A percentile compares a stretch with the other conserved stretches of the same genome.
Conservation (phyloP, 2,329 filamentous ascomycete species). For the Magnaporthales sp. region DNA sequence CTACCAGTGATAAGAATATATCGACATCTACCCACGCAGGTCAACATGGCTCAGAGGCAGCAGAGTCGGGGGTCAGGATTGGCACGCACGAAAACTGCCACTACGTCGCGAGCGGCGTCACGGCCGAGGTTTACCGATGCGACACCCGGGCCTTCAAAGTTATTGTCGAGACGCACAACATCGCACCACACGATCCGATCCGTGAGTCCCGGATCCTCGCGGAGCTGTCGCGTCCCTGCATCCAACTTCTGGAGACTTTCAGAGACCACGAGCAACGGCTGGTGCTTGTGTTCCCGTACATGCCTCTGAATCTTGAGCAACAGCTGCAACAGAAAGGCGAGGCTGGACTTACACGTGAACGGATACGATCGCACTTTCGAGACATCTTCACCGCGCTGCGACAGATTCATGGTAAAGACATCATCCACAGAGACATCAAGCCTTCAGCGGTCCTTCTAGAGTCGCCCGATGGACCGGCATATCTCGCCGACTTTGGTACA, state of each 20-base stretch:
- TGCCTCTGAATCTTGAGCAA: slow-evolving; percentile 63
- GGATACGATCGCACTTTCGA: slow-evolving; percentile 38
- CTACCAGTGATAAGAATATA: neutral
- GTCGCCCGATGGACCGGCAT: slow-evolving; percentile 60
- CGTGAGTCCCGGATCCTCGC: slow-evolving; percentile 71
- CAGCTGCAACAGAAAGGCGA: slow-evolving; percentile 42
- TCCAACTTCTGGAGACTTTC: slow-evolving; percentile 67
- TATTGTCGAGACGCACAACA: slow-evolving; percentile 63
- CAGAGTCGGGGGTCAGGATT: slow-evolving; percentile 33
- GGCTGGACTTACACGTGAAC: neutral
- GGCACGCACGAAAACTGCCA: slow-evolving; percentile 45
- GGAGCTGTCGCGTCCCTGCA: slow-evolving; percentile 43
- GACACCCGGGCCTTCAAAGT: slow-evolving; percentile 65
- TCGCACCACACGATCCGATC: slow-evolving; percentile 73
- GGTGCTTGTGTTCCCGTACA: slow-evolving; percentile 78
- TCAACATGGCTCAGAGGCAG: neutral
- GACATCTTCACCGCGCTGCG: slow-evolving; percentile 64
- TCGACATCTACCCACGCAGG: neutral
- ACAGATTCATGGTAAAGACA: slow-evolving; percentile 62
- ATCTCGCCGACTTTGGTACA: slow-evolving; percentile 86
- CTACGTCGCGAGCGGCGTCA: slow-evolving; percentile 58
- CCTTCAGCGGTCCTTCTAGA: slow-evolving; percentile 78
- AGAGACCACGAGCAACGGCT: slow-evolving; percentile 61
- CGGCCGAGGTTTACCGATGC: slow-evolving; percentile 74
- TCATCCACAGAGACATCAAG: slow-evolving; percentile 92